These are phyloP conservation scores for Zygoascus sp. DNA, from an alignment of 1,139 yeast genomes.

Conservation along the genomic window DNA sequence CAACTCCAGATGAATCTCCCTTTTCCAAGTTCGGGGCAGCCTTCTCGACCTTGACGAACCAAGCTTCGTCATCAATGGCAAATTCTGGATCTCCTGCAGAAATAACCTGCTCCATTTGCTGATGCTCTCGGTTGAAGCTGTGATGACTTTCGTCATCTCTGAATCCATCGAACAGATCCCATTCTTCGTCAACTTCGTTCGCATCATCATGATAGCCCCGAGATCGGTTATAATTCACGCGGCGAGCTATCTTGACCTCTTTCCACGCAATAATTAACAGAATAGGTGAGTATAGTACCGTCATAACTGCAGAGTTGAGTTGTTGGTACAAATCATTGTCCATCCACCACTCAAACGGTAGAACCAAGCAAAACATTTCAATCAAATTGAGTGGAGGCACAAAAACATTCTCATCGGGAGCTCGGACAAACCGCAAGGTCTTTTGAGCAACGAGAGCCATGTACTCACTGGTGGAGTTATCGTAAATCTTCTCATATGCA, in stretches of 20 bases:
- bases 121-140: constrained; percentile 30
- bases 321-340: constrained; percentile 28
- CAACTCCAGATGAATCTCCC: constrained; percentile 54
- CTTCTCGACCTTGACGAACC: constrained; percentile 46
- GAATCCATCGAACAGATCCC: constrained; percentile 82
- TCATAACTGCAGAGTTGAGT: constrained; percentile 46
- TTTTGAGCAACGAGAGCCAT: constrained; percentile 81
- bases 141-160: constrained; percentile 30
- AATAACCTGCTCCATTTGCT: constrained; percentile 47
- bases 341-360: constrained; percentile 42
- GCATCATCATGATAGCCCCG: constrained; percentile 72
- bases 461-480: constrained; percentile 78
- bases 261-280: constrained; percentile 55
- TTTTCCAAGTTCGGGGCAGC: constrained; percentile 54
- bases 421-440: constrained; percentile 76
- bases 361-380: constrained; percentile 48
- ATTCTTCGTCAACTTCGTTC: constrained; percentile 70
- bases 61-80: constrained; percentile 44
- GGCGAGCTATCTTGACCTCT: constrained; percentile 62
- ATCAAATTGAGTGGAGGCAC: constrained; percentile 81
- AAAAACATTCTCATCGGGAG: constrained; percentile 81
- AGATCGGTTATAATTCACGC: constrained; percentile 67
- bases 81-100: constrained; percentile 63
- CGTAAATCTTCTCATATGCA: constrained; percentile 77
- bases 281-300: constrained; percentile 63